Base-by-base conservation (phyloP, 2,329 filamentous ascomycete species). In the Leptographium lundbergii region DNA sequence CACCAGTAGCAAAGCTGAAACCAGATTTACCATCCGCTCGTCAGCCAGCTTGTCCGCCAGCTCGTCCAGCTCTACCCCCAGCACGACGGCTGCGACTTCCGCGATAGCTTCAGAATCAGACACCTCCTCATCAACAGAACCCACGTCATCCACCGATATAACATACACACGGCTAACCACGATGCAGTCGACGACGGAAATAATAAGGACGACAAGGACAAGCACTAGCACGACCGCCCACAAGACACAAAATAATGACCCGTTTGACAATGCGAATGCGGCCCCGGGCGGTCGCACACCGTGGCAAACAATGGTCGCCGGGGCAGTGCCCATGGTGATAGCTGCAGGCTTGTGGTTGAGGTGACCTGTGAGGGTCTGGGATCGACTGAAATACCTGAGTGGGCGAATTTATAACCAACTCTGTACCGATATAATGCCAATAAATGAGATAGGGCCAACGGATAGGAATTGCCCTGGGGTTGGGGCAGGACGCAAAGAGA, bases 171-270 rank as follows among this genome's bases (percentile, higher is more conserved):
- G 59, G 1, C 59, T 59, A 6, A 32, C 58, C 1, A 55, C 59
- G 5, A 55, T 48, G 19, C 34, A 57, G 6, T 53, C 57, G 1
- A 47, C 50, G 34, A 60, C 42, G 1, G 55, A 51, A 2, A 45
- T 45, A 13, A 57, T 56, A 45, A 45, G n/a, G 42, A 45, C 42
- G 19, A 45, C 42, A n/a, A n/a, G 17, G 42, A 45, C 42, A 45
- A 45, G 42, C 1, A 57, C 60, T 13, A 58, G 25, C 25, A 32
- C 61, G 11, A 34, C 60, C 3, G 14, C 45, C 2, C 58, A 63
- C 19, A 45, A 45, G 47, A 63, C 64, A 6, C 63, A 61, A 1
- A 62, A 65, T 39, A 48, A 56, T 11, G 61, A 59, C 24, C 64
- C 64, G 2, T 65, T 65, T 56, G 61, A 59, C 25, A 61, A 61